Percentiles rank a stretch among this genome's conserved stretches.
phyloP scores from a whole-genome alignment of 345 rosid species.

The Melaleuca alternifolia region DNA sequence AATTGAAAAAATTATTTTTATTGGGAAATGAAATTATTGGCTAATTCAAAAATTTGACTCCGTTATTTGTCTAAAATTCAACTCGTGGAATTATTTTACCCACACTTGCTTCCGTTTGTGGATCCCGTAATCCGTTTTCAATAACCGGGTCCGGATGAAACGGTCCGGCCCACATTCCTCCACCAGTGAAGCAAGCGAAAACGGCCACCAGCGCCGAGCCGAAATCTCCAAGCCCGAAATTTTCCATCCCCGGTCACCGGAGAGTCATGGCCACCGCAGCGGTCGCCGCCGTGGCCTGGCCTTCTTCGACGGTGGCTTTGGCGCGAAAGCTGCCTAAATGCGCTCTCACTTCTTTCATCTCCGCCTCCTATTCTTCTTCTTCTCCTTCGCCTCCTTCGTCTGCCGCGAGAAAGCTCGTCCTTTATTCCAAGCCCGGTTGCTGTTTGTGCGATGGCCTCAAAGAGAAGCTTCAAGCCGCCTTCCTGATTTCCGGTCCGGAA shows the following conservation, averaged over 20 bases:
- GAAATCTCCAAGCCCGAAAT: neutral
- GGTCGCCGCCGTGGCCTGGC: constrained; percentile 17
- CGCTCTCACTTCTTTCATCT: neutral
- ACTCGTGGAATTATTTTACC: neutral
- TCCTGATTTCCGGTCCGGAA: constrained; percentile 48
- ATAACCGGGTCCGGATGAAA: neutral
- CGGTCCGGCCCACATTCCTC: neutral
- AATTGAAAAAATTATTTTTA: neutral
- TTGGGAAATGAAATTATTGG: neutral
- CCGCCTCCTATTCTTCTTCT: constrained; percentile 18
- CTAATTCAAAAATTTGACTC: neutral
- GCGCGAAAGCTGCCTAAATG: constrained; percentile 14
- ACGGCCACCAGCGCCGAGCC: neutral
- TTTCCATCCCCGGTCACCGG: neutral
- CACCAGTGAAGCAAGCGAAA: neutral
- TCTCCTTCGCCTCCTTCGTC: constrained; percentile 5
- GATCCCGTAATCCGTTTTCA: neutral
- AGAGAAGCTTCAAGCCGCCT: constrained; percentile 77
- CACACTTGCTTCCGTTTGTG: neutral
- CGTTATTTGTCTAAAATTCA: neutral
- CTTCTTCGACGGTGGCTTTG: constrained; percentile 15
- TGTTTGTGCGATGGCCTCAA: constrained; percentile 96
- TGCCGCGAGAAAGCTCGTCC: constrained; percentile 39
- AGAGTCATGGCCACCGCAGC: constrained; percentile 14
- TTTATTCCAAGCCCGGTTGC: constrained; percentile 85